A percentile compares a stretch with the other conserved stretches of the same genome.
Evolutionary conservation across 2,329 filamentous ascomycete genomes (phyloP).

Genomic region (Pseudovirgaria hyperparasitica): DNA sequence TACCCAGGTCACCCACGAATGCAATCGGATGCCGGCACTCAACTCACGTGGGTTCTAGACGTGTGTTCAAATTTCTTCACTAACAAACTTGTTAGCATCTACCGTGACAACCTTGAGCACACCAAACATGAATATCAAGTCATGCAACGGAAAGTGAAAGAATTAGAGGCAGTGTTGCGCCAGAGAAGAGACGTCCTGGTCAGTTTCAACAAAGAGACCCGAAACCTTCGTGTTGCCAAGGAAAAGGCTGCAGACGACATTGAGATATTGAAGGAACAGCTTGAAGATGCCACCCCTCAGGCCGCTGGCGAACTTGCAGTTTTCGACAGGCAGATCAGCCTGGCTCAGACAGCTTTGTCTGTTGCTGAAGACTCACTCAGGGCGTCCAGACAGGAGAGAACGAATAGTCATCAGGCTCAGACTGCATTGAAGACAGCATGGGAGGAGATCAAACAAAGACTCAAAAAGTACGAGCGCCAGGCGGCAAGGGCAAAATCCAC

Average conservation of each 20-base stretch:
- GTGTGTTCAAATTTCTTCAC: conserved; percentile 4
- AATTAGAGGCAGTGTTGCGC: conserved; percentile 28
- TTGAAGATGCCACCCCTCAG: conserved; percentile 44
- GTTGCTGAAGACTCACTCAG: too few relatives aligned
- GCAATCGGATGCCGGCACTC: conserved; percentile 60
- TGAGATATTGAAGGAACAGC: conserved; percentile 53
- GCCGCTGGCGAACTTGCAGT: conserved; percentile 38
- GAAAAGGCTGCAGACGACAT: conserved; percentile 51
- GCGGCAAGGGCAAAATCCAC: too few relatives aligned
- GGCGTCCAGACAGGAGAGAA: too few relatives aligned
- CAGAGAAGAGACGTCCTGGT: too few relatives aligned
- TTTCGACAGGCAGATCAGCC: conserved; percentile 11
- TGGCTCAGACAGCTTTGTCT: conserved; percentile 20
- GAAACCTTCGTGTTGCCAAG: conserved; percentile 40
- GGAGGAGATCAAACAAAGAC: background rate
- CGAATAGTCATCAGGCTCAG: too few relatives aligned
- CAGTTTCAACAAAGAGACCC: conserved; percentile 34
- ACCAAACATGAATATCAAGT: conserved; percentile 30
- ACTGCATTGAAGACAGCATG: conserved; percentile 22
- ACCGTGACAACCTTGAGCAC: conserved; percentile 36
- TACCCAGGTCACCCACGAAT: conserved; percentile 53
- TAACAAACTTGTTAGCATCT: conserved; percentile 17
- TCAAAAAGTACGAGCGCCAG: too few relatives aligned
- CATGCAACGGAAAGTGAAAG: conserved; percentile 20
- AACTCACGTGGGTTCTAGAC: conserved; percentile 39